Conservation (phyloP, 2,329 filamentous ascomycete genomes). For the Penicillium psychrosexuale region DNA sequence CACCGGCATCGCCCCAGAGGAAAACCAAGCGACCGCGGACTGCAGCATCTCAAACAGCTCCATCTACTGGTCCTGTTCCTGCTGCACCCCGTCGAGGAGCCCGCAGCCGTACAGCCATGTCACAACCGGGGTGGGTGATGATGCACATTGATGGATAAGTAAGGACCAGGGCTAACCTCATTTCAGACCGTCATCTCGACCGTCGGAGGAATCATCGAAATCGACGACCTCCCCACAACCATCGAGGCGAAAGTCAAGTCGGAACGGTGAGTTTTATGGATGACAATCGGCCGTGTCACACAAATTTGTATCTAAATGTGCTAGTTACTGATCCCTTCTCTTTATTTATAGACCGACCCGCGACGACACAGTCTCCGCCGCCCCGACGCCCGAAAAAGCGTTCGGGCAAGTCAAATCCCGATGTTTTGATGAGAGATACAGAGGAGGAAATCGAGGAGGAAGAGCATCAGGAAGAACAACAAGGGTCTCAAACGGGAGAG, state of each 20-base stretch:
- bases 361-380: conserved; percentile 34
- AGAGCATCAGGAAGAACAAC: conserved; percentile 49
- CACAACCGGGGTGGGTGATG: conserved; percentile 40
- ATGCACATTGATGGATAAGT: conserved; percentile 14
- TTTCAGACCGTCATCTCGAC: conserved; percentile 60
- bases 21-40: conserved; percentile 71
- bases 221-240: conserved; percentile 56
- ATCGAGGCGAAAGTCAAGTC: conserved; percentile 69
- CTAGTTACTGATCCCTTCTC: conserved; percentile 8
- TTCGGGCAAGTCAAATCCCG: conserved; percentile 56
- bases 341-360: conserved; percentile 31
- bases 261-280: conserved; percentile 60
- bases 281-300: neutral
- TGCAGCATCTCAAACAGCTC: conserved; percentile 46
- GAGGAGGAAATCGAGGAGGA: conserved; percentile 52
- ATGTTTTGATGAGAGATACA: conserved; percentile 68
- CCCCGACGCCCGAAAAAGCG: conserved; percentile 54
- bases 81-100: conserved; percentile 43
- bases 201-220: conserved; percentile 61
- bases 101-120: conserved; percentile 40
- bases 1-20: conserved; percentile 45
- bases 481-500: conserved; percentile 59
- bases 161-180: neutral
- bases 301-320: neutral
- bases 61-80: conserved; percentile 40